Evolutionary conservation across 2,329 filamentous ascomycete genomes (phyloP), one percentile per base, ranked within the genome.

Genomic region (Colletotrichum sp.): DNA sequence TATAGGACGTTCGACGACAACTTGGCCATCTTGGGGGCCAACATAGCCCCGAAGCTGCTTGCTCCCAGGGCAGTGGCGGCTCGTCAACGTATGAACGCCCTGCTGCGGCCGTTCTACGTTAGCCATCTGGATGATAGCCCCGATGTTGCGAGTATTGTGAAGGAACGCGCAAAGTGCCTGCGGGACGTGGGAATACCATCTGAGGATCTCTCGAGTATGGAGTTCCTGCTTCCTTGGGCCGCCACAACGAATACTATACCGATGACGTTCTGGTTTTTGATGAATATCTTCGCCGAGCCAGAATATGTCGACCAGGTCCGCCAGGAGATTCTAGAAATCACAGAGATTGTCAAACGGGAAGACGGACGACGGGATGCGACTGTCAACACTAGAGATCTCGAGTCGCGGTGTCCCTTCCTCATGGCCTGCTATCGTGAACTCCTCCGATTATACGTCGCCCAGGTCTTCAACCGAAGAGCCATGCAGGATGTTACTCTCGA

Each of bases 341-440:
- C 55, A 13, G 66, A 55, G n/a, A 63, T 71, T 44, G 75, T 55
- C 39, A 16, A 52, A 12, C 21, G 36, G 5, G 66, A 76, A 8
- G 59, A 65, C 30, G 71, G 36, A 52, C 67, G 49, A 70, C 77
- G 68, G 4, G 65, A 52, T 3, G 81, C 78, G 9, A 81, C 76
- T 1, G 79, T 89, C 9, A 81, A 86, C 49, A 81, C 83, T 52
- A 78, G 77, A 1, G 77, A 78, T 3, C 79, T 90, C 8, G 83
- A 85, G 59, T 80, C 84, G 9, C 65, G 79, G 2, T 88, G 86
- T 71, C 86, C 86, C 0, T 80, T 88, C 5, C 79, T 90, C 21
- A 80, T 85, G 30, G 85, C 86, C 9, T 82, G 82, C 9, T 88
- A 85, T 77, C 85, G 85, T 60, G 89, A 90, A 78, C 83, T 82